A percentile compares a stretch with the other conserved stretches of the same genome.
Conservation (phyloP, 2,329 filamentous ascomycete genomes). For the Fusarium musae region DNA sequence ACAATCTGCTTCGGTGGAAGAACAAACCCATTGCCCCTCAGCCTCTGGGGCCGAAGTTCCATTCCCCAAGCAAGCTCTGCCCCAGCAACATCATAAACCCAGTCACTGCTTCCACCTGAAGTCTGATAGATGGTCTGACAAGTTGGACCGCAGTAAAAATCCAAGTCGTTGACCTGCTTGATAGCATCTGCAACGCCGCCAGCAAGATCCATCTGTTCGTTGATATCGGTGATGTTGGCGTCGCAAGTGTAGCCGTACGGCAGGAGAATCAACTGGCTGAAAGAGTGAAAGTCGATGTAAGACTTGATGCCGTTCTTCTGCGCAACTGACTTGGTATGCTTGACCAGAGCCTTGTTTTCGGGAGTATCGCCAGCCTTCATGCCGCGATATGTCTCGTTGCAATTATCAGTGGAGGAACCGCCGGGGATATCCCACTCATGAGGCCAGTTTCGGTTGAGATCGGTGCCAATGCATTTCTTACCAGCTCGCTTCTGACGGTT, state of each 20-base stretch:
- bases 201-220: slow-evolving; percentile 61
- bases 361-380: slow-evolving; percentile 55
- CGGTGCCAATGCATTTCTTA: slow-evolving; percentile 60
- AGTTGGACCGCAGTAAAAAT: slow-evolving; percentile 61
- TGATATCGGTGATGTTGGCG: slow-evolving; percentile 57
- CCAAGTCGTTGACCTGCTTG: slow-evolving; percentile 52
- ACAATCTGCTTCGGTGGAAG: slow-evolving; percentile 49
- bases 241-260: slow-evolving; percentile 70
- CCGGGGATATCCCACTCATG: slow-evolving; percentile 62
- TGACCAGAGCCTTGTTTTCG: slow-evolving; percentile 61
- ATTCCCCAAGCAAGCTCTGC: slow-evolving; percentile 56
- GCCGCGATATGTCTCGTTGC: slow-evolving; percentile 61
- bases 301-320: slow-evolving; percentile 62
- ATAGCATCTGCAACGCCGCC: slow-evolving; percentile 62
- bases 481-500: slow-evolving; percentile 59
- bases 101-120: slow-evolving; percentile 59
- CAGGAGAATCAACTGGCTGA: slow-evolving; percentile 67
- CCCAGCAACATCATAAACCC: slow-evolving; percentile 54
- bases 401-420: slow-evolving; percentile 63
- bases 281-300: slow-evolving; percentile 74
- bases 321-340: slow-evolving; percentile 44
- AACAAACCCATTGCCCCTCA: slow-evolving; percentile 35
- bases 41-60: slow-evolving; percentile 52
- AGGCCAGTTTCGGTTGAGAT: slow-evolving; percentile 71
- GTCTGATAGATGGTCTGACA: slow-evolving; percentile 72